phyloP scores from a whole-genome alignment of 1,139 yeast species.

The Geotrichum phurueaensis region DNA sequence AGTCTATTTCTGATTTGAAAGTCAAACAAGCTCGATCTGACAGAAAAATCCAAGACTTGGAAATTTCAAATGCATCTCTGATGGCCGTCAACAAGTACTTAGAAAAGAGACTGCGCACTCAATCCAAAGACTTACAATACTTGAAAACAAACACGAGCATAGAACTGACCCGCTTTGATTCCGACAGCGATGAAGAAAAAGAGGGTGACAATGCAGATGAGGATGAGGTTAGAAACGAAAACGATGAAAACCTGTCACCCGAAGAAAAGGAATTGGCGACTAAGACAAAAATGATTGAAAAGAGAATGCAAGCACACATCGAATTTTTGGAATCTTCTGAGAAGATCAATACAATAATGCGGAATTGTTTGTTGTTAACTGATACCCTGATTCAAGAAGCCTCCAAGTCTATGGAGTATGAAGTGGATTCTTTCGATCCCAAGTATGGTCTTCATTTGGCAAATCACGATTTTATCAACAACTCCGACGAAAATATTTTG shows the following conservation, averaged over 20 bases:
- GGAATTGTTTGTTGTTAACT: slow-evolving; percentile 24
- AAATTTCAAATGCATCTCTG: slow-evolving; percentile 30
- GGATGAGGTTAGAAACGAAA: slow-evolving; percentile 11
- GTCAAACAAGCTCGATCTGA: slow-evolving; percentile 25
- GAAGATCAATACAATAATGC: slow-evolving; percentile 21
- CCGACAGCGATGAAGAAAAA: slow-evolving; percentile 14
- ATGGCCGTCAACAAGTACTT: slow-evolving; percentile 29
- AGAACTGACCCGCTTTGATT: neutral
- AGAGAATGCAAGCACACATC: slow-evolving; percentile 25
- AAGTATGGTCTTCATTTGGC: slow-evolving; percentile 14
- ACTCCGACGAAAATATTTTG: slow-evolving; percentile 1
- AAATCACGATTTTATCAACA: slow-evolving; percentile 14
- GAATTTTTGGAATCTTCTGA: slow-evolving; percentile 25
- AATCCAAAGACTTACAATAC: slow-evolving; percentile 22
- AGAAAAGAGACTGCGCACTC: slow-evolving; percentile 25
- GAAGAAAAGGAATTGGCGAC: slow-evolving; percentile 16
- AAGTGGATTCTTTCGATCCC: slow-evolving; percentile 24
- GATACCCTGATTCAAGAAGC: slow-evolving; percentile 25
- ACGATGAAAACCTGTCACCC: neutral
- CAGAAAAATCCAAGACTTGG: slow-evolving; percentile 30
- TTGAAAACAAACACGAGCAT: slow-evolving; percentile 7
- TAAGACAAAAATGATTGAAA: slow-evolving; percentile 21
- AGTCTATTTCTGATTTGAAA: slow-evolving; percentile 4
- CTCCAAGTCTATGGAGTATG: slow-evolving; percentile 21
- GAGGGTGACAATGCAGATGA: slow-evolving; percentile 13